These are phyloP conservation scores for Globisporangium cylindrosporum DNA, from an alignment of 352 stramenopile species.

Conservation along the genomic window DNA sequence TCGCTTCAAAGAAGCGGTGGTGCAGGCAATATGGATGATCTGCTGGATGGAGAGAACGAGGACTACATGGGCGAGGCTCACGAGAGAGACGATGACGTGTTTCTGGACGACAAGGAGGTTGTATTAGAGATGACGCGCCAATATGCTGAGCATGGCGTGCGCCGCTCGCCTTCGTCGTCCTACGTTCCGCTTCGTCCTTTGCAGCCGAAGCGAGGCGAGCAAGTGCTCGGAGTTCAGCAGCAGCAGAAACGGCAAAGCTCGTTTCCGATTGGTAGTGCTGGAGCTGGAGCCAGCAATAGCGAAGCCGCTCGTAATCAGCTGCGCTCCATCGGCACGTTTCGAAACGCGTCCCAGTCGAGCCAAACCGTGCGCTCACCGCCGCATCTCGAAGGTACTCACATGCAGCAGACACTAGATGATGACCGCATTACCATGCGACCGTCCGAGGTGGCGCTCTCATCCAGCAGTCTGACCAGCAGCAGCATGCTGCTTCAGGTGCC, in stretches of 20 bases:
- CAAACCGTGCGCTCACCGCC: slow-evolving; percentile 2
- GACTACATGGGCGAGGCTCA: slow-evolving; percentile 22
- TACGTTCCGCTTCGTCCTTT: slow-evolving; percentile 26
- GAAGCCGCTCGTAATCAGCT: slow-evolving; percentile 8
- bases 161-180: slow-evolving; percentile 9
- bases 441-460: not conserved
- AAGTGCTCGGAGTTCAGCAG: slow-evolving; percentile 22
- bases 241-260: slow-evolving; percentile 2
- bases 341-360: slow-evolving; percentile 11
- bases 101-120: slow-evolving; percentile 23
- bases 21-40: not conserved
- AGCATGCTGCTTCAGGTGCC: slow-evolving; percentile 1
- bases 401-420: not conserved
- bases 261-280: not conserved
- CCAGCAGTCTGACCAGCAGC: not conserved
- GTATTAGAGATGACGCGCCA: slow-evolving; percentile 26
- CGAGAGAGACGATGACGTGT: slow-evolving; percentile 13
- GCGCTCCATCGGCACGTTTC: slow-evolving; percentile 27
- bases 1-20: slow-evolving; percentile 1
- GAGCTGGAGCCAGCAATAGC: not conserved
- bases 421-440: not conserved
- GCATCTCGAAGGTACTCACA: not conserved
- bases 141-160: slow-evolving; percentile 21
- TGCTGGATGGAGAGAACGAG: slow-evolving; percentile 17
- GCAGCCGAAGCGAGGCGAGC: slow-evolving; percentile 25